These are phyloP conservation scores for Annulohypoxylon truncatum DNA, from an alignment of 2,329 filamentous ascomycete genomes.

Conservation along the genomic window DNA sequence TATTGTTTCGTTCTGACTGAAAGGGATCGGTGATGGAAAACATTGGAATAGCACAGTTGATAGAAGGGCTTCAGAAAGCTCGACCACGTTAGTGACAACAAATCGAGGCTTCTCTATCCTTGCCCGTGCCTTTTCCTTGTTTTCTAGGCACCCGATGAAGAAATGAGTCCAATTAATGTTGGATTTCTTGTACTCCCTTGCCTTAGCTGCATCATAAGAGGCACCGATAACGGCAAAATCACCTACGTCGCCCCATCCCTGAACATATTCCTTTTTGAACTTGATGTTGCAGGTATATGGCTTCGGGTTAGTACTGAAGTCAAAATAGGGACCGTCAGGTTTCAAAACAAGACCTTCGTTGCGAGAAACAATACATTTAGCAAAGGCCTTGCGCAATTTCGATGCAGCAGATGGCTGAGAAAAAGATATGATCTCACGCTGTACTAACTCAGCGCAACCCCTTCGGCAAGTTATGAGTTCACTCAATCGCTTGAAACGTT, in stretches of 20 bases:
- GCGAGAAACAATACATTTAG: slow-evolving; percentile 70
- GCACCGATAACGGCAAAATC: slow-evolving; percentile 86
- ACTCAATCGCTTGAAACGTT: slow-evolving; percentile 70
- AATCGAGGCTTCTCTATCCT: slow-evolving; percentile 68
- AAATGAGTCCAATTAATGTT: slow-evolving; percentile 82
- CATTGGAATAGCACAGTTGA: slow-evolving; percentile 61
- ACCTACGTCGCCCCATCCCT: slow-evolving; percentile 80
- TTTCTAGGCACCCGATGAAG: slow-evolving; percentile 79
- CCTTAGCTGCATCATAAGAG: slow-evolving; percentile 73
- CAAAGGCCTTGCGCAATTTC: slow-evolving; percentile 72
- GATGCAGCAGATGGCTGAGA: slow-evolving; percentile 61
- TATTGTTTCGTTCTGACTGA: slow-evolving; percentile 55
- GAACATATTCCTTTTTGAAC: slow-evolving; percentile 87
- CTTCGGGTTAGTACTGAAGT: slow-evolving; percentile 55
- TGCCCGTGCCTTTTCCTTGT: slow-evolving; percentile 68
- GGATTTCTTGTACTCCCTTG: slow-evolving; percentile 64
- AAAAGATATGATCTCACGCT: slow-evolving; percentile 77
- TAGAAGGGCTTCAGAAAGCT: slow-evolving; percentile 65
- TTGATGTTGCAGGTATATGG: slow-evolving; percentile 74
- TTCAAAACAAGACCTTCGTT: slow-evolving; percentile 88
- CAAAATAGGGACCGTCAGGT: slow-evolving; percentile 81
- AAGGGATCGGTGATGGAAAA: slow-evolving; percentile 57
- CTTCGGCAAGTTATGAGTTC: slow-evolving; percentile 62
- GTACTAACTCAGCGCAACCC: slow-evolving; percentile 75
- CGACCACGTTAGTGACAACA: slow-evolving; percentile 73